Percentiles rank a stretch among this genome's conserved stretches.
phyloP scores from a whole-genome alignment of 306 rosid species.

The Neltuma alba region DNA sequence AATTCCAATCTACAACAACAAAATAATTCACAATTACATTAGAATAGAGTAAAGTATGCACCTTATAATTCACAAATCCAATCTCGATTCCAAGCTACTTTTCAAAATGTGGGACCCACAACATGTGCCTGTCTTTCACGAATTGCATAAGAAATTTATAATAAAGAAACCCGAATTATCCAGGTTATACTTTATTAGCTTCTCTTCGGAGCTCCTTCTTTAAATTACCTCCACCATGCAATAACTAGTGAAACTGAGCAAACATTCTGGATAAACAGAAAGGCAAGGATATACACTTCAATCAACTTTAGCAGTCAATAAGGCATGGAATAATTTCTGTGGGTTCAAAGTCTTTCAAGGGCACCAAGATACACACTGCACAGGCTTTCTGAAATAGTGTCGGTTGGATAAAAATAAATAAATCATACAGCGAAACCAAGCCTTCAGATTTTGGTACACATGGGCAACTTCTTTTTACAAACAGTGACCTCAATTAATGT shows the following conservation, averaged over 20 bases:
- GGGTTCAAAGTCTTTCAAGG: constrained; percentile 17
- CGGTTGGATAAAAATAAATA: not conserved
- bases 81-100: too few species aligned
- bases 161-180: not conserved
- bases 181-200: constrained; percentile 12
- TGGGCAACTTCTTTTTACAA: constrained; percentile 27
- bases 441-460: constrained; percentile 23
- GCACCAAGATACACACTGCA: constrained; percentile 1
- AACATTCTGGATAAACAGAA: constrained; percentile 6
- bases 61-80: too few species aligned
- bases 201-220: not conserved
- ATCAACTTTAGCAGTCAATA: constrained; percentile 27
- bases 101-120: not conserved
- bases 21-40: constrained; percentile 27
- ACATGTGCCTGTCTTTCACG: not conserved
- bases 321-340: constrained; percentile 18
- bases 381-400: constrained; percentile 25
- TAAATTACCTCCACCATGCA: constrained; percentile 4
- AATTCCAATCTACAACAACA: constrained; percentile 52
- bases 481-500: constrained; percentile 17
- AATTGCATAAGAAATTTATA: not conserved
- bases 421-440: constrained; percentile 13
- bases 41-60: constrained; percentile 11
- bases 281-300: not conserved
- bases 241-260: constrained; percentile 1